Evolutionary conservation across 352 stramenopile species (phyloP), one percentile per base, ranked within the genome.

Genomic region (Globisporangium middletonii): DNA sequence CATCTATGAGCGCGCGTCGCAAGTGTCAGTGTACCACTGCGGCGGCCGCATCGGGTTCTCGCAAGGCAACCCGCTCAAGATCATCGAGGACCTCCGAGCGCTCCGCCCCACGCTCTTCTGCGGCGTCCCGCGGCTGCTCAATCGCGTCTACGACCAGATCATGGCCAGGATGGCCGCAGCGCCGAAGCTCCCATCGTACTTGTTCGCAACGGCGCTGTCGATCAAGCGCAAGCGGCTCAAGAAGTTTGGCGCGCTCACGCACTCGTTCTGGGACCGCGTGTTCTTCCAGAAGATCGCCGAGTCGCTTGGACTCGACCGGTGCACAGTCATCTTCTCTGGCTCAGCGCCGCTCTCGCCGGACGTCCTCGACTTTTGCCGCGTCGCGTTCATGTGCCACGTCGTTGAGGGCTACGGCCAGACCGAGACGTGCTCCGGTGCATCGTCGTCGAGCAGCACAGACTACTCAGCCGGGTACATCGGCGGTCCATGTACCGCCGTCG

Each of bases 401-500:
- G 68, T 95, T 3, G 92, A 98, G 72, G 96, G 96, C 30, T 99
- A 99, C 65, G 97, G 96, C 1, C 91, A 98, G 71, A 99, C 94
- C 1, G 97, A 99, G 76, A 98, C 90, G 56, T 86, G 86, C 49
- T 94, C 90, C 2, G 82, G 79, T 23, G 79, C 88, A 23, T 94
- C 94, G 3, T 76, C 77, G 19, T 69, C 64, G 5, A 55, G 68
- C 8, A 65, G 86, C 26, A 58, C 59, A 3, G 77, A 86, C 55
- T 27, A 69, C 27, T 64, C 59, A 0, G 77, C 77, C 18, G 95
- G 95, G 23, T 97, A 98, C 73, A 96, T 99, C 0, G 97, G 97
- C 33, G 83, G 81, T 27, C 92, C 95, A 11, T 74, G 79, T 45
- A 75, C 79, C n/a, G 85, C 72, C 28, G 73, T 74, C 12, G 95